phyloP scores from a whole-genome alignment of 2,329 filamentous ascomycete genomes.

The Ascochyta viciae-villosae region DNA sequence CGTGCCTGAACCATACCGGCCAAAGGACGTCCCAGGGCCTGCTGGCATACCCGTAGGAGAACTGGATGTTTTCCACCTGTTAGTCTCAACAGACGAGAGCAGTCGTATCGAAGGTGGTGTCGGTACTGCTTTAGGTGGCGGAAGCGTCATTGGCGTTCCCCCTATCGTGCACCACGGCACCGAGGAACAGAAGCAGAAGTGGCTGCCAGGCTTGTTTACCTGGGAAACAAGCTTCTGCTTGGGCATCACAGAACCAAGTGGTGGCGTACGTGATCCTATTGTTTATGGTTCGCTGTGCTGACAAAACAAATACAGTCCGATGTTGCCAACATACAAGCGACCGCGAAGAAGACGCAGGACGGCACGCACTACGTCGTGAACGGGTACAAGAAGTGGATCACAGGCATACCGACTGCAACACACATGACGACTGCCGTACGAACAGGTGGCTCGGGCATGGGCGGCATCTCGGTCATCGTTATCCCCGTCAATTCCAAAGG shows the following conservation, averaged over 20 bases:
- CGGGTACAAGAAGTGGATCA: conserved; percentile 74
- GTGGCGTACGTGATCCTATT: conserved; percentile 41
- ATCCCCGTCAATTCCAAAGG: conserved; percentile 61
- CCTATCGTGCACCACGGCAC: conserved; percentile 70
- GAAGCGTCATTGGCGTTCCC: conserved; percentile 68
- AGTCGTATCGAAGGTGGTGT: conserved; percentile 65
- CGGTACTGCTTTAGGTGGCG: conserved; percentile 64
- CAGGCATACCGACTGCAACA: conserved; percentile 66
- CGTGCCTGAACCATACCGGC: conserved; percentile 54
- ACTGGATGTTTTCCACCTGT: conserved; percentile 49
- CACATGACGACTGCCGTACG: conserved; percentile 69
- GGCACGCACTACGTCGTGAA: conserved; percentile 75
- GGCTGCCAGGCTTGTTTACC: conserved; percentile 65
- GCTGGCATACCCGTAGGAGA: conserved; percentile 48
- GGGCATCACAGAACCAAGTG: conserved; percentile 69
- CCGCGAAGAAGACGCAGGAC: conserved; percentile 74
- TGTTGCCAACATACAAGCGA: conserved; percentile 69
- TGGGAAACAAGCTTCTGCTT: conserved; percentile 69
- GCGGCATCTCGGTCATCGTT: conserved; percentile 65
- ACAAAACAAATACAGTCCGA: conserved; percentile 56
- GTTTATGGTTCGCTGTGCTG: conserved; percentile 1
- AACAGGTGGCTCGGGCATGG: conserved; percentile 62
- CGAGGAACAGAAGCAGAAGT: conserved; percentile 63
- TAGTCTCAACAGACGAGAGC: conserved; percentile 64
- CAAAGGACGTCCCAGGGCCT: conserved; percentile 46